phyloP scores from a whole-genome alignment of 345 rosid species.

The Noccaea caerulescens region DNA sequence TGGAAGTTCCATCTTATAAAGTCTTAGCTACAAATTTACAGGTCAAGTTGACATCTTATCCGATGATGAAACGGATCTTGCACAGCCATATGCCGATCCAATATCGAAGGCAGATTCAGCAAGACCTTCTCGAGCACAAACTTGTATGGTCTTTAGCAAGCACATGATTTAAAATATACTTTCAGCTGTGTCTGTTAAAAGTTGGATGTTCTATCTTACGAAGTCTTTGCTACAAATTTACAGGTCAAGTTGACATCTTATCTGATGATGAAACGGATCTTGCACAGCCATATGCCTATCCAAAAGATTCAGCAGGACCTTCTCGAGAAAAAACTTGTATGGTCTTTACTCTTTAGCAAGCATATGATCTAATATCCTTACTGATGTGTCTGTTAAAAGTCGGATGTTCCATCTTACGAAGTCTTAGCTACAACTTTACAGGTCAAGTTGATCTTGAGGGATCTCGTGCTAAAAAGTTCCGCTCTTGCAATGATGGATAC shows the following conservation, averaged over 20 bases:
- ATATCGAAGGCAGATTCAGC: constrained; percentile 23
- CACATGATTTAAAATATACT: constrained; percentile 10
- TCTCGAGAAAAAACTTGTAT: constrained; percentile 31
- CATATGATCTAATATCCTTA: constrained; percentile 11
- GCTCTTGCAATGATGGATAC: constrained; percentile 45
- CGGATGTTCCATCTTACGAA: constrained; percentile 33
- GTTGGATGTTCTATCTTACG: constrained; percentile 32
- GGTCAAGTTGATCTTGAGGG: constrained; percentile 55
- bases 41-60: constrained; percentile 52
- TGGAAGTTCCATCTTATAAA: constrained; percentile 30
- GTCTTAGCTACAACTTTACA: constrained; percentile 39
- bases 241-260: constrained; percentile 54
- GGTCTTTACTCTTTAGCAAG: constrained; percentile 12
- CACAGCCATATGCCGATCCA: constrained; percentile 30
- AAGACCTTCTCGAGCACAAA: constrained; percentile 32
- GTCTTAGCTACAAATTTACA: constrained; percentile 38
- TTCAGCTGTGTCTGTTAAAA: neutral
- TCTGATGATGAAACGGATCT: constrained; percentile 43
- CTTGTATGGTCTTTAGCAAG: constrained; percentile 22
- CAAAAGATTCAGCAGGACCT: constrained; percentile 37
- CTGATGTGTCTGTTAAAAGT: constrained; percentile 1
- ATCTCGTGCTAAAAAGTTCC: constrained; percentile 42
- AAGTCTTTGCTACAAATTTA: constrained; percentile 28
- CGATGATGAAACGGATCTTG: constrained; percentile 45
- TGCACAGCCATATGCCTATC: constrained; percentile 34